These are phyloP conservation scores for Colletotrichum orbiculare DNA, from an alignment of 2,329 filamentous ascomycete species.

Conservation along the genomic window DNA sequence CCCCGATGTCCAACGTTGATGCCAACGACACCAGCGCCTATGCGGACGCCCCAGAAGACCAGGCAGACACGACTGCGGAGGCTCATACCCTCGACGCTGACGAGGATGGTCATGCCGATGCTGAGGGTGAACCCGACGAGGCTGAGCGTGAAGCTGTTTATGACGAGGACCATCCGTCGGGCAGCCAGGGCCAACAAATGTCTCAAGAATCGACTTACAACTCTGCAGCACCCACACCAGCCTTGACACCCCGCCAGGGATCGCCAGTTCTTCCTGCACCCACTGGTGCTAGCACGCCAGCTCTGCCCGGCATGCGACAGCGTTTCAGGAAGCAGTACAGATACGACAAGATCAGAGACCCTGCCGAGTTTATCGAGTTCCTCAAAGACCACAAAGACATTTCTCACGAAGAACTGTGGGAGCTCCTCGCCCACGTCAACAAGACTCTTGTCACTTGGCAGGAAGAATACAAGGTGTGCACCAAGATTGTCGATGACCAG, in stretches of 20 bases:
- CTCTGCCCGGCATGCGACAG: slow-evolving; percentile 47
- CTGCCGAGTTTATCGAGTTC: slow-evolving; percentile 59
- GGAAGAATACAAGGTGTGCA: slow-evolving; percentile 62
- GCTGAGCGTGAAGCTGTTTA: slow-evolving; percentile 37
- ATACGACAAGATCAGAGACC: slow-evolving; percentile 63
- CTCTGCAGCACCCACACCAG: slow-evolving; percentile 48
- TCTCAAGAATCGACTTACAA: slow-evolving; percentile 37
- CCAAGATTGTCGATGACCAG: slow-evolving; percentile 65
- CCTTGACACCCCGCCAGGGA: slow-evolving; percentile 52
- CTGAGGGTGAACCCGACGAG: slow-evolving; percentile 43
- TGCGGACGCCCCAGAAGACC: slow-evolving; percentile 20
- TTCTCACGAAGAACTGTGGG: slow-evolving; percentile 57
- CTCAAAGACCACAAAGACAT: slow-evolving; percentile 64
- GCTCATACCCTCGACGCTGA: slow-evolving; percentile 40
- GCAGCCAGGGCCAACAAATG: slow-evolving; percentile 22
- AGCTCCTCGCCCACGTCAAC: slow-evolving; percentile 57
- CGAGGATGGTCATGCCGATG: slow-evolving; percentile 40
- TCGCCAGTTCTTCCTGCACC: slow-evolving; percentile 48
- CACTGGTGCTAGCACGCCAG: slow-evolving; percentile 45
- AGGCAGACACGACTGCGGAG: slow-evolving; percentile 6
- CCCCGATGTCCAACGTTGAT: slow-evolving; percentile 37
- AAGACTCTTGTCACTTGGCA: slow-evolving; percentile 63
- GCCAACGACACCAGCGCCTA: too few relatives aligned
- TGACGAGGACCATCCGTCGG: slow-evolving; percentile 34
- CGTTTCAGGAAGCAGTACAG: slow-evolving; percentile 46